A percentile compares a stretch with the other conserved stretches of the same genome.
phyloP scores from a whole-genome alignment of 306 rosid genomes.

The Coriaria nepalensis region DNA sequence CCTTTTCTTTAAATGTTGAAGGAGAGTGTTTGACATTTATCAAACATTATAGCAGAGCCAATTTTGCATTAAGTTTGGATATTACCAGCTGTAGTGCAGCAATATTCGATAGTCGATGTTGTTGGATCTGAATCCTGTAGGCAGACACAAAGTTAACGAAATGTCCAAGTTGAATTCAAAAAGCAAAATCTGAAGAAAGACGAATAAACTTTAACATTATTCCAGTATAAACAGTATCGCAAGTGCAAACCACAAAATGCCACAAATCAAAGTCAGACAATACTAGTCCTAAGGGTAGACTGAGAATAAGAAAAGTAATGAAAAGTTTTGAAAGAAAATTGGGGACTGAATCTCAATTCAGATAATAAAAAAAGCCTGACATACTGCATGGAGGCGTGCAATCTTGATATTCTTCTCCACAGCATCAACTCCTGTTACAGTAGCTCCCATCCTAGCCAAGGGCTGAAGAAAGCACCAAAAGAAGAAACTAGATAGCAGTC shows the following conservation, averaged over 20 bases:
- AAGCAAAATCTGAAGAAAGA: no score
- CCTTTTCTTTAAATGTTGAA: no score
- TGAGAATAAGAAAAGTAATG: no score
- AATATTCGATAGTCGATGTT: slow-evolving; percentile 60
- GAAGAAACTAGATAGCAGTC: not conserved
- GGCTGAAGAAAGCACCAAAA: slow-evolving; percentile 42
- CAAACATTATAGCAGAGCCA: no score
- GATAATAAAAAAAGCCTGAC: slow-evolving; percentile 3
- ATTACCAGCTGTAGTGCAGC: slow-evolving; percentile 87
- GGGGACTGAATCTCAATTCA: no score
- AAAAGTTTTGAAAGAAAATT: no score
- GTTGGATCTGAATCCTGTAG: slow-evolving; percentile 66
- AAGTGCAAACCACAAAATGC: slow-evolving; percentile 3
- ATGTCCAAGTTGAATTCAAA: no score
- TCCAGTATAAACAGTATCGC: not conserved
- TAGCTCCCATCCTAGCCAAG: slow-evolving; percentile 84
- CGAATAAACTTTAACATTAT: slow-evolving; percentile 11
- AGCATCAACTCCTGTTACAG: slow-evolving; percentile 76
- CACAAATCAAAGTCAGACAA: not conserved
- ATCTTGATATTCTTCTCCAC: slow-evolving; percentile 78
- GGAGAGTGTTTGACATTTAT: no score
- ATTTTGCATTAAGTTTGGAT: no score
- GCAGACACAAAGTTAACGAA: not conserved
- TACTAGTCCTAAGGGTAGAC: no score
- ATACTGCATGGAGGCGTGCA: slow-evolving; percentile 84